Percentiles rank a stretch among this genome's conserved stretches.
These are phyloP conservation scores for Fusarium begoniae DNA, from an alignment of 2,329 filamentous ascomycete genomes.

Conservation along the genomic window DNA sequence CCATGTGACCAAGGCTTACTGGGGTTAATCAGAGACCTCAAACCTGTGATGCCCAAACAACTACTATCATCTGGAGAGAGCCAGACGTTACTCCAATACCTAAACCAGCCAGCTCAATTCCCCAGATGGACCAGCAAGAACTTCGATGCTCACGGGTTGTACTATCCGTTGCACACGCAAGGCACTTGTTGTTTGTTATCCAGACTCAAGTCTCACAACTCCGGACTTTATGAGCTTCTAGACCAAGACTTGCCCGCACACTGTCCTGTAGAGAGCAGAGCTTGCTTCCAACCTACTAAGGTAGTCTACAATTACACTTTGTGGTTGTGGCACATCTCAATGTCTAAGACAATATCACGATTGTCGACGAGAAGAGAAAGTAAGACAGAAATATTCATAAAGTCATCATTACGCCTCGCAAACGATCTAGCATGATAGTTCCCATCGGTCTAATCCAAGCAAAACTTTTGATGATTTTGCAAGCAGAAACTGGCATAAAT, in stretches of 20 bases:
- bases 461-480: neutral
- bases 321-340: neutral
- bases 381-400: neutral
- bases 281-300: slow-evolving; percentile 7
- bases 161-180: slow-evolving; percentile 5
- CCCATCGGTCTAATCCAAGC: neutral
- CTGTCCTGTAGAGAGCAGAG: neutral
- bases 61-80: neutral
- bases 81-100: neutral
- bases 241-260: neutral
- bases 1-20: neutral
- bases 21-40: neutral
- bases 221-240: slow-evolving; percentile 23
- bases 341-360: slow-evolving; percentile 7
- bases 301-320: neutral
- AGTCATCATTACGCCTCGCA: slow-evolving; percentile 14
- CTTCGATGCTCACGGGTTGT: neutral
- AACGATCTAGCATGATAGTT: neutral
- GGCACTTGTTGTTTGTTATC: neutral
- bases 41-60: neutral
- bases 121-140: slow-evolving; percentile 4
- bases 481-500: neutral
- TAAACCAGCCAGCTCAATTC: neutral
- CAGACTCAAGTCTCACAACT: slow-evolving; percentile 9
- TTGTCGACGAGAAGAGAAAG: neutral